Conservation (phyloP, 1,284 basidiomycete species). For the Fomes fomentarius region DNA sequence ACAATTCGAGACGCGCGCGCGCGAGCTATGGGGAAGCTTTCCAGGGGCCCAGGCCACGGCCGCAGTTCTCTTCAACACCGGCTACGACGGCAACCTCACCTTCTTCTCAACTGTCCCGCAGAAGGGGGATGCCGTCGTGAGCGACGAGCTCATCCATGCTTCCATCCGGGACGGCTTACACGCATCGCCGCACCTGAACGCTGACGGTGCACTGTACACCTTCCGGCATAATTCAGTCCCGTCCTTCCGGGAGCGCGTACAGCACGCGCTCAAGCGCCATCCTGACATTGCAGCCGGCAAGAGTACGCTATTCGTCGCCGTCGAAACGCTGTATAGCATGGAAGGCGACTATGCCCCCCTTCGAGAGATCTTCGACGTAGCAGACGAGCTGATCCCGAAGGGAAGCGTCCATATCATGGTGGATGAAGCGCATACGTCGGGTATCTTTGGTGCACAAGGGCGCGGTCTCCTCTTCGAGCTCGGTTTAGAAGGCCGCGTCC, state of each 20-base stretch:
- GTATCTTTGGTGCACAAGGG: slow-evolving; percentile 76
- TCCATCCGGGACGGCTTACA: slow-evolving; percentile 87
- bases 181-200: slow-evolving; percentile 65
- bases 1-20: slow-evolving; percentile 45
- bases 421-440: slow-evolving; percentile 88
- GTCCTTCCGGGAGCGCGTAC: slow-evolving; percentile 45
- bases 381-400: slow-evolving; percentile 42
- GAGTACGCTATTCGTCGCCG: slow-evolving; percentile 68
- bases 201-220: slow-evolving; percentile 33
- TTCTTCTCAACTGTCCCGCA: slow-evolving; percentile 83
- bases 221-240: slow-evolving; percentile 77
- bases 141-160: slow-evolving; percentile 89
- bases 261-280: slow-evolving; percentile 34
- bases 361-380: slow-evolving; percentile 42
- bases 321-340: slow-evolving; percentile 72
- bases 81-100: slow-evolving; percentile 62
- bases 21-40: too few relatives aligned
- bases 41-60: slow-evolving; percentile 67
- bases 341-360: slow-evolving; percentile 88
- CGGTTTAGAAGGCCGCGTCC: slow-evolving; percentile 45
- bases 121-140: slow-evolving; percentile 73
- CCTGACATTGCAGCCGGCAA: slow-evolving; percentile 32
- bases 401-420: slow-evolving; percentile 69
- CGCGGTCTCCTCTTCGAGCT: slow-evolving; percentile 64
- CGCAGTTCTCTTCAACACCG: slow-evolving; percentile 88